phyloP scores from a whole-genome alignment of 2,329 filamentous ascomycete species.

The Scedosporium dehoogii region DNA sequence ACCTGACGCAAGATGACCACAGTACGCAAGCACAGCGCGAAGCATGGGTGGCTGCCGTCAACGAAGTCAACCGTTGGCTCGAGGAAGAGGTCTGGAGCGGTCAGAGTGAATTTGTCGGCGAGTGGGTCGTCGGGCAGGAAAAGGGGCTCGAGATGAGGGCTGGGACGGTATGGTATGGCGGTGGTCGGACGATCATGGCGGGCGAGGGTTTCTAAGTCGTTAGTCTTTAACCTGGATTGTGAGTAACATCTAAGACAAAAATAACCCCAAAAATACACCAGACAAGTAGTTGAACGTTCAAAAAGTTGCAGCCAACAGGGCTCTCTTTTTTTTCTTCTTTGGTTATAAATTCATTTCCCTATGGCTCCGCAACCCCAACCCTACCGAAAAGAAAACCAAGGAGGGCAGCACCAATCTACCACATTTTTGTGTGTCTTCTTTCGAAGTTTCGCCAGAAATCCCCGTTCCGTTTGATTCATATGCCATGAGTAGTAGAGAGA shows the following conservation, averaged over 20 bases:
- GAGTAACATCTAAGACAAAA: background rate
- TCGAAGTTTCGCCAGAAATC: constrained; percentile 4
- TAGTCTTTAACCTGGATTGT: background rate
- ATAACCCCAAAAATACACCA: background rate
- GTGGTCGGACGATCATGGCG: constrained; percentile 57
- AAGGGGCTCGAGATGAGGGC: constrained; percentile 66
- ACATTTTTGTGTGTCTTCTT: background rate
- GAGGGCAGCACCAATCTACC: background rate
- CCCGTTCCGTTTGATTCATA: constrained; percentile 4
- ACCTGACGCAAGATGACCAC: constrained; percentile 59
- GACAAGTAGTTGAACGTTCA: background rate
- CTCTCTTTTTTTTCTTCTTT: background rate
- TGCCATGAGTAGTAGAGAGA: constrained; percentile 7
- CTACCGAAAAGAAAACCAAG: background rate
- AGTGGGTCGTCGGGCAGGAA: constrained; percentile 85
- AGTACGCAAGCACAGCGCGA: background rate
- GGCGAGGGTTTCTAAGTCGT: constrained; percentile 48
- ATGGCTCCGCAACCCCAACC: background rate
- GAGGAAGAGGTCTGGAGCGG: constrained; percentile 59
- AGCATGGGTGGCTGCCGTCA: constrained; percentile 59
- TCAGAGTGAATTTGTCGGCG: constrained; percentile 19
- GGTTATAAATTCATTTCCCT: background rate
- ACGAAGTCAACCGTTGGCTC: constrained; percentile 69
- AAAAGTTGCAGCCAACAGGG: background rate
- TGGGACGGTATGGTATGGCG: constrained; percentile 80